Conservation (phyloP, 1,139 yeast genomes). For the Scheffersomyces titani region DNA sequence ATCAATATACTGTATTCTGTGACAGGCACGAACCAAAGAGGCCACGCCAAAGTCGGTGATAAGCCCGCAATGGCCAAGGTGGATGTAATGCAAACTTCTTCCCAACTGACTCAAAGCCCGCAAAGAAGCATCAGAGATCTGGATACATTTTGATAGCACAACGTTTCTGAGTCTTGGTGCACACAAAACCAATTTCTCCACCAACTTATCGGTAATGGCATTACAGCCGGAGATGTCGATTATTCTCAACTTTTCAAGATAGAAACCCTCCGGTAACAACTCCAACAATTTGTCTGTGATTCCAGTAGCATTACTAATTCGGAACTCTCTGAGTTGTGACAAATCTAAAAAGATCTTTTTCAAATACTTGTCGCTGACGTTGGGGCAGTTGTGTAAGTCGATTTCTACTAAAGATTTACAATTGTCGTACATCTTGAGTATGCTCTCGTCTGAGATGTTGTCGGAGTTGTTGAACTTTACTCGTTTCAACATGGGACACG, state of each 20-base stretch:
- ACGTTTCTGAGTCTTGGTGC: slow-evolving; percentile 90
- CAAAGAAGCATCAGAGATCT: slow-evolving; percentile 81
- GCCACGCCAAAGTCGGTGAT: slow-evolving; percentile 89
- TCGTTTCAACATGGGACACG: slow-evolving; percentile 78
- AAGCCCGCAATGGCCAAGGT: slow-evolving; percentile 89
- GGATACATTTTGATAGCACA: slow-evolving; percentile 85
- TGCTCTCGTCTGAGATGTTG: slow-evolving; percentile 66
- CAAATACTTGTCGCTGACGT: slow-evolving; percentile 65
- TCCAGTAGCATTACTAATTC: slow-evolving; percentile 73
- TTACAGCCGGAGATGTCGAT: slow-evolving; percentile 86
- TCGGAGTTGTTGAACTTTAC: slow-evolving; percentile 77
- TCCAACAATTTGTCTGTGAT: slow-evolving; percentile 67
- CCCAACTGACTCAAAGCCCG: slow-evolving; percentile 74
- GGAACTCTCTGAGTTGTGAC: slow-evolving; percentile 76
- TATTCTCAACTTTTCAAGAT: slow-evolving; percentile 61
- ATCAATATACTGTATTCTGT: slow-evolving; percentile 88
- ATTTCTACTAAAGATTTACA: slow-evolving; percentile 87
- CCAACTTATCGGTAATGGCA: slow-evolving; percentile 76
- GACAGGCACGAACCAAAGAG: slow-evolving; percentile 74
- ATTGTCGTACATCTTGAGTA: slow-evolving; percentile 60
- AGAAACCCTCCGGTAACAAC: slow-evolving; percentile 41
- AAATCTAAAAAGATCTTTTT: slow-evolving; percentile 63
- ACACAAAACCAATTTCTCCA: slow-evolving; percentile 66
- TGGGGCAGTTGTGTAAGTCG: slow-evolving; percentile 82
- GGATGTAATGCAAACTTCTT: slow-evolving; percentile 82